A percentile compares a stretch with the other conserved stretches of the same genome.
phyloP scores from a whole-genome alignment of 148 eudicot genomes.

The Silene latifolia region DNA sequence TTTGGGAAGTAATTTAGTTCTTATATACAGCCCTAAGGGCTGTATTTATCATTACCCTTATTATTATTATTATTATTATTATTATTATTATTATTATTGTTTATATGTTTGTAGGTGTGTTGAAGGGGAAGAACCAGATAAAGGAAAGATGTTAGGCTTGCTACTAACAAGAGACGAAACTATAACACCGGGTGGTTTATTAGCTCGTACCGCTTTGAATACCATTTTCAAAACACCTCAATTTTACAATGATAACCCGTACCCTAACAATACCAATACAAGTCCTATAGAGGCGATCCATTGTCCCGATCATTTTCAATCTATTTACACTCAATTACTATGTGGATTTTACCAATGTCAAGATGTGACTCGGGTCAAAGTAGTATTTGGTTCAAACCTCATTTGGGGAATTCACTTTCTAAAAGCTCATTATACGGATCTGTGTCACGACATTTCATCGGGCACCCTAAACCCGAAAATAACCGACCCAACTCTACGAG shows the following conservation, averaged over 20 bases:
- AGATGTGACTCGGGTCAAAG: too few relatives aligned
- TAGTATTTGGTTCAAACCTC: not conserved
- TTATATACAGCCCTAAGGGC: too few relatives aligned
- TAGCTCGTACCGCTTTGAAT: not conserved
- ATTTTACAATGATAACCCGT: slow-evolving; percentile 11
- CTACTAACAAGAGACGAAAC: not conserved
- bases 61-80: too few relatives aligned
- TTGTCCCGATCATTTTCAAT: too few relatives aligned
- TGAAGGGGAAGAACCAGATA: slow-evolving; percentile 7
- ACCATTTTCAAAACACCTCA: not conserved
- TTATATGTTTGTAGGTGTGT: not conserved
- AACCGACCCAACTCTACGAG: not conserved
- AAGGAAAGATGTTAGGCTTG: not conserved
- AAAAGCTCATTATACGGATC: not conserved
- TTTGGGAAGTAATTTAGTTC: too few relatives aligned
- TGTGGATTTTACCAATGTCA: too few relatives aligned
- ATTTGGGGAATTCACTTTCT: slow-evolving; percentile 9
- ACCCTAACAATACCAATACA: too few relatives aligned
- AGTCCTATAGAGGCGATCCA: too few relatives aligned
- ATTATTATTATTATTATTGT: too few relatives aligned
- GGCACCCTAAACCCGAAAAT: not conserved
- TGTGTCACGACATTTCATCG: slow-evolving; percentile 1
- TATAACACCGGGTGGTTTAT: not conserved
- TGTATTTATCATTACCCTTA: too few relatives aligned
- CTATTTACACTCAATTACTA: too few relatives aligned